These are phyloP conservation scores for Nephromyces sp. DNA, from an alignment of 169 alveolate species.

Conservation along the genomic window DNA sequence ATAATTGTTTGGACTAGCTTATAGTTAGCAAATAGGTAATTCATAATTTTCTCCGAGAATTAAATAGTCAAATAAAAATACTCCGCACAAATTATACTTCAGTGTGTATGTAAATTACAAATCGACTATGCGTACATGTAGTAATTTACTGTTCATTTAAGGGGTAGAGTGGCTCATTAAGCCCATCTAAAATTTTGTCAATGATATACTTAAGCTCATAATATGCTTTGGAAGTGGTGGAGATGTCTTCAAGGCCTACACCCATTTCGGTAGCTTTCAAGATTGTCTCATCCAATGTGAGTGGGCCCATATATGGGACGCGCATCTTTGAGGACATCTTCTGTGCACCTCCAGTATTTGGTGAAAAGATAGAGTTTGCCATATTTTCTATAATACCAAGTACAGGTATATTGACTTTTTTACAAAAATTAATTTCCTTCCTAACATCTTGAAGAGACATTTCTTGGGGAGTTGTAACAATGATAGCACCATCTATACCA, in stretches of 20 bases:
- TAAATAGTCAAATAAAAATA: too few relatives aligned
- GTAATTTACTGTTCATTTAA: too few relatives aligned
- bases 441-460: slow-evolving; percentile 80
- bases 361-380: slow-evolving; percentile 64
- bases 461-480: slow-evolving; percentile 81
- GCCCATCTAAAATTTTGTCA: not conserved
- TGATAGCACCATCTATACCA: slow-evolving; percentile 36
- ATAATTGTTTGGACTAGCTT: too few relatives aligned
- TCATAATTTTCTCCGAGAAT: too few relatives aligned
- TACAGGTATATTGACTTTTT: slow-evolving; percentile 73
- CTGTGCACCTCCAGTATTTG: not conserved
- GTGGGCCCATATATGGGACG: too few relatives aligned
- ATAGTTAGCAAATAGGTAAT: too few relatives aligned
- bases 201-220: not conserved
- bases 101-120: too few relatives aligned
- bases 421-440: slow-evolving; percentile 84
- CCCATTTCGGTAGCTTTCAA: not conserved
- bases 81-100: too few relatives aligned
- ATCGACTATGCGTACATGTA: too few relatives aligned
- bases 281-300: too few relatives aligned
- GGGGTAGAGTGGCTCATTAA: not conserved
- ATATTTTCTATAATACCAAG: slow-evolving; percentile 93
- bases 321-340: too few relatives aligned
- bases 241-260: not conserved
- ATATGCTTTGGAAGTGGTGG: not conserved